Base-by-base conservation (phyloP, 495 filamentous ascomycete genomes). In the Xylona heveae region DNA sequence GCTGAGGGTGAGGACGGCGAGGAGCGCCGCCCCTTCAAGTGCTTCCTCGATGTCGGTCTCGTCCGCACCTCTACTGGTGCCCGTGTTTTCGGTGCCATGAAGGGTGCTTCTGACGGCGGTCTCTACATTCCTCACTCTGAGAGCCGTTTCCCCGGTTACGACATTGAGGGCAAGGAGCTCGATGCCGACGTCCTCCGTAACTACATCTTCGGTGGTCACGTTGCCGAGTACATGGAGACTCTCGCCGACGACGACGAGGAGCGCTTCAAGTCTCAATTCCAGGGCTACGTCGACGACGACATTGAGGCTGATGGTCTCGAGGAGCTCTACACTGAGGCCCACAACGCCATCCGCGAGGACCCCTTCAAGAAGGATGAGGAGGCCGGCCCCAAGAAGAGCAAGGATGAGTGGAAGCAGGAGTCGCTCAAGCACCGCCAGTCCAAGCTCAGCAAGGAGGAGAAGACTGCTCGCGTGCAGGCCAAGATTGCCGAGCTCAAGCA, bases 161-260 rank as follows among this genome's bases (percentile, higher is more conserved):
- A 99, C 52, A 76, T 93, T 20, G 88, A 99, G 66, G 55, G 60
- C 46, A 81, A 99, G 69, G 74, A 94, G 67, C 80, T 99, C 47
- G 88, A 99, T 44, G 72, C 84, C 45, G 88, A 99, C 54, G 76
- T 69, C 39, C 75, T 99, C 50, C 78, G 84, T 68, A 92, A 85
- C 68, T 95, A 99, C 74, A 99, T 99, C 70, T 78, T 82, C 53
- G 90, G 71, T 53, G 84, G 88, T 31, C 88, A 99, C 70, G 76
- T 99, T 42, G 80, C 83, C 39, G 88, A 99, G 71, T 99, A 95
- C 69, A 99, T 99, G 88, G 88, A 99, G 76, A 85, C 73, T 26
- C 78, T 99, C 43, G 90, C 90, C 54, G 88, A 99, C 54, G 88
- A 99, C 55, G 88, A 99, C 55, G 88, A 99, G 76, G 88, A 99